Evolutionary conservation across 495 filamentous ascomycete genomes (phyloP).

Genomic region (Trichodelitschia bisporula): DNA sequence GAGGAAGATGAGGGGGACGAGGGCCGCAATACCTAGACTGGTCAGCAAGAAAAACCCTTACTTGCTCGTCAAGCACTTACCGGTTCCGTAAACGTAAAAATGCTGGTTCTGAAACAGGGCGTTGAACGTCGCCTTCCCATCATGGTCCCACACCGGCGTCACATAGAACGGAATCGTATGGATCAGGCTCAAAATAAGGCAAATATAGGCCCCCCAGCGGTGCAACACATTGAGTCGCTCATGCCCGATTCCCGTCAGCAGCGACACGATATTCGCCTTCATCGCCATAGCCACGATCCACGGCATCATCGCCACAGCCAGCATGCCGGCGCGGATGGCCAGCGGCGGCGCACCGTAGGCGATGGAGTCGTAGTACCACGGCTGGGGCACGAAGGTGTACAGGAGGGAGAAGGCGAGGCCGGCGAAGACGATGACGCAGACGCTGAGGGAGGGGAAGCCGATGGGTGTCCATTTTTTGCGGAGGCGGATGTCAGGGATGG

Average conservation of each 20-base stretch:
- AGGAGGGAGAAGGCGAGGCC: conserved; percentile 46
- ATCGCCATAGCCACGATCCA: conserved; percentile 81
- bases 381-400: conserved; percentile 68
- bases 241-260: conserved; percentile 76
- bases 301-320: conserved; percentile 77
- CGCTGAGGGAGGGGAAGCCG: conserved; percentile 50
- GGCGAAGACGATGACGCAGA: conserved; percentile 35
- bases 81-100: conserved; percentile 65
- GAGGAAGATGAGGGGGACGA: conserved; percentile 58
- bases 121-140: conserved; percentile 37
- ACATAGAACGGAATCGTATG: conserved; percentile 81
- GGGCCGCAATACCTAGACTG: conserved; percentile 41
- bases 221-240: conserved; percentile 85
- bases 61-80: conserved; percentile 9
- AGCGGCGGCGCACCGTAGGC: conserved; percentile 68
- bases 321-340: conserved; percentile 78
- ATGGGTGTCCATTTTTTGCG: conserved; percentile 32
- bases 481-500: conserved; percentile 36
- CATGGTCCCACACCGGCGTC: conserved; percentile 61
- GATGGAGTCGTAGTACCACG: conserved; percentile 64
- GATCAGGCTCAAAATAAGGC: conserved; percentile 55
- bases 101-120: conserved; percentile 15
- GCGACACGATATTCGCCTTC: conserved; percentile 68
- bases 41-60: conserved; percentile 4
- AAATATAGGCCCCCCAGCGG: conserved; percentile 78